Evolutionary conservation across 2,329 filamentous ascomycete genomes (phyloP).

Genomic region (Ophiostoma ips): DNA sequence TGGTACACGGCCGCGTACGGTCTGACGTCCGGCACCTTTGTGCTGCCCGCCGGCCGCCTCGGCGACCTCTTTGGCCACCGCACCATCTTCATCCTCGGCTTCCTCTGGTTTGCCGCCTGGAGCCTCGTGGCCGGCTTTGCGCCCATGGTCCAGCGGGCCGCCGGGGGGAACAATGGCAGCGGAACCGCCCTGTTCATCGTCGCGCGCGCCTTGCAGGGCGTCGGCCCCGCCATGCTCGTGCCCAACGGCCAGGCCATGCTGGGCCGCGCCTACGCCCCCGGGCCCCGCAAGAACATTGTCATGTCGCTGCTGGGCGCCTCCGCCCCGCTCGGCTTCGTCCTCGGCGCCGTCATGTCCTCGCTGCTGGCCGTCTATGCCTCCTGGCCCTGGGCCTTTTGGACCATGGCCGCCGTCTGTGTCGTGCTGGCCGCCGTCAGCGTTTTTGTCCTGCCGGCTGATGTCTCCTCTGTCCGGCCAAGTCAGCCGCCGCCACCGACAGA

Average conservation of each 20-base stretch:
- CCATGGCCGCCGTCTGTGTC: conserved; percentile 15
- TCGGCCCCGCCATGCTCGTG: conserved; percentile 47
- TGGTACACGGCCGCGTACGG: conserved; percentile 47
- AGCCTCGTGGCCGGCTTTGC: conserved; percentile 34
- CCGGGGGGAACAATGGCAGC: not conserved
- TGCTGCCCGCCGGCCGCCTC: conserved; percentile 41
- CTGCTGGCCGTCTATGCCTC: conserved; percentile 25
- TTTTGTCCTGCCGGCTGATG: conserved; percentile 14
- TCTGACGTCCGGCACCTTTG: conserved; percentile 41
- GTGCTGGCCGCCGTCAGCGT: conserved; percentile 14
- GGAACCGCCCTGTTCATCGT: conserved; percentile 17
- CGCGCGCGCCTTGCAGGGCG: conserved; percentile 18
- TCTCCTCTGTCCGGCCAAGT: too few species aligned
- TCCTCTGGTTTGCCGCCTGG: conserved; percentile 40
- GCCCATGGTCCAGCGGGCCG: conserved; percentile 11
- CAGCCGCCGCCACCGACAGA: not conserved
- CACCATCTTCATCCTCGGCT: conserved; percentile 37
- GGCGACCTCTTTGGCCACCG: conserved; percentile 46
- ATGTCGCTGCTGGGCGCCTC: conserved; percentile 38
- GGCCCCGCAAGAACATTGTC: conserved; percentile 43
- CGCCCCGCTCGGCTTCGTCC: conserved; percentile 31
- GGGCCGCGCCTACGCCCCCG: conserved; percentile 41
- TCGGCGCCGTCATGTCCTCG: conserved; percentile 27
- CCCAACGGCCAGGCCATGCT: conserved; percentile 52
- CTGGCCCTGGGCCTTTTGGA: conserved; percentile 37